Evolutionary conservation across 192 early-diverging fungal species (phyloP), one percentile per base, ranked within the genome.

Genomic region (Martensiomyces pterosporus): DNA sequence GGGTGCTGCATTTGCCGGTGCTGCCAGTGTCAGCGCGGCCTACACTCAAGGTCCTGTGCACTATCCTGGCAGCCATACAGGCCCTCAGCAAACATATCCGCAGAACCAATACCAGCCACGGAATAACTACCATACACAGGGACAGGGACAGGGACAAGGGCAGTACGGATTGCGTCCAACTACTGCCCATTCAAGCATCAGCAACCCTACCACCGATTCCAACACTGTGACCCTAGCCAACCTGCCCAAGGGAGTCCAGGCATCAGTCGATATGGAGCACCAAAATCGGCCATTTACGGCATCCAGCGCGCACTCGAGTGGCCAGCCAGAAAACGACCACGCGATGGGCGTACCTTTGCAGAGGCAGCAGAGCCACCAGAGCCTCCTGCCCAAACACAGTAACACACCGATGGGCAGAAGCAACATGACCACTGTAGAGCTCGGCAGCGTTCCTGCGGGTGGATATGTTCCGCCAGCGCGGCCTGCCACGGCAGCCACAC

Each of bases 391-490:
- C 5, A 26, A 44, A 14, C 41, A 51, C 9, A 19, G 52, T n/a
- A n/a, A n/a, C 3, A 48, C 24, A 10, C 16, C 39, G 4, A 44
- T 24, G 14, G 37, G 47, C 9, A 60, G 25, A 19, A 47, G 59
- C 6, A 40, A 49, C 2, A 34, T 32, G 24, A 15, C 24, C 3
- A 37, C 16, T 10, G 34, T 43, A 13, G 57, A 44, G 9, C 37
- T 51, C 2, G 24, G 34, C 18, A 68, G 38, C 22, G 52, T 47
- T 21, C 36, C 63, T 5, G 63, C 41, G 5, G 29, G 29, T 12
- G 29, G 29, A 3, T 74, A 74, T 38, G 38, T 38, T 9, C 70
- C 70, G 24, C 70, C 70, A 12, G 38, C 35, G n/a, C 59, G 41
- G 16, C 63, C 70, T 9, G 15, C 43, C 0, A 24, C 52, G 17